Evolutionary conservation across 2,329 filamentous ascomycete species (phyloP).

Genomic region (Ophiocordyceps camponoti-saundersi): DNA sequence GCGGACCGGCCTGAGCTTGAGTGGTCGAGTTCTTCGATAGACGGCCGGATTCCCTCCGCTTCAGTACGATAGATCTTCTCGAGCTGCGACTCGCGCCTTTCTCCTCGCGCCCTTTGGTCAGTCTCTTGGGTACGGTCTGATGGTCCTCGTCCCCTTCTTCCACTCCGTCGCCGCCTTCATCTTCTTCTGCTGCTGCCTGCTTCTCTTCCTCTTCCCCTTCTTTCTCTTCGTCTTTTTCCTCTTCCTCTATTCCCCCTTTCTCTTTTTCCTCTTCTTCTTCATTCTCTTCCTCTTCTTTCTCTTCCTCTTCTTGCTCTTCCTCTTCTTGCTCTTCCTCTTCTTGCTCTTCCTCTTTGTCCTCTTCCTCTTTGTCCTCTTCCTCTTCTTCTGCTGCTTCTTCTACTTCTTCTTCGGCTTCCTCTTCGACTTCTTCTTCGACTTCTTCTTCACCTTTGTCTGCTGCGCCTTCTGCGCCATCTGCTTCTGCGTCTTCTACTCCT

Average conservation of each 20-base stretch:
- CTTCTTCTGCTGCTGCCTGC: constrained; percentile 1
- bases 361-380: constrained; percentile 8
- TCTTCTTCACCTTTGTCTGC: neutral
- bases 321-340: constrained; percentile 13
- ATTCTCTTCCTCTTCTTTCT: neutral
- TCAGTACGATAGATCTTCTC: constrained; percentile 21
- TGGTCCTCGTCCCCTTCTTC: constrained; percentile 13
- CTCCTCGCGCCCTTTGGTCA: constrained; percentile 10
- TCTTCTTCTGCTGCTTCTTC: constrained; percentile 7
- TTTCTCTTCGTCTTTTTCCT: constrained; percentile 5
- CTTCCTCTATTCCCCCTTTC: constrained; percentile 6
- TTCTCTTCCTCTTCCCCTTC: constrained; percentile 13
- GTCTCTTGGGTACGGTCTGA: neutral
- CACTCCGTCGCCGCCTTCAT: constrained; percentile 8
- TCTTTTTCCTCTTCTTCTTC: constrained; percentile 13
- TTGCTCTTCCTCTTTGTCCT: neutral
- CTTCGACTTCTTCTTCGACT: neutral
- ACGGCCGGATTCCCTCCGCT: constrained; percentile 18
- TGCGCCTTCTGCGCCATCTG: neutral
- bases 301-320: constrained; percentile 8
- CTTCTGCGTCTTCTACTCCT: neutral
- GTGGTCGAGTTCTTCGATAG: constrained; percentile 16
- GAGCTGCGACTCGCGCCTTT: constrained; percentile 13
- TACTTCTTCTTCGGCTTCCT: neutral
- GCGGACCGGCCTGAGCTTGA: constrained; percentile 14